Evolutionary conservation across 2,329 filamentous ascomycete species (phyloP), one percentile per base, ranked within the genome.

Genomic region (Zasmidium citrigriseum): DNA sequence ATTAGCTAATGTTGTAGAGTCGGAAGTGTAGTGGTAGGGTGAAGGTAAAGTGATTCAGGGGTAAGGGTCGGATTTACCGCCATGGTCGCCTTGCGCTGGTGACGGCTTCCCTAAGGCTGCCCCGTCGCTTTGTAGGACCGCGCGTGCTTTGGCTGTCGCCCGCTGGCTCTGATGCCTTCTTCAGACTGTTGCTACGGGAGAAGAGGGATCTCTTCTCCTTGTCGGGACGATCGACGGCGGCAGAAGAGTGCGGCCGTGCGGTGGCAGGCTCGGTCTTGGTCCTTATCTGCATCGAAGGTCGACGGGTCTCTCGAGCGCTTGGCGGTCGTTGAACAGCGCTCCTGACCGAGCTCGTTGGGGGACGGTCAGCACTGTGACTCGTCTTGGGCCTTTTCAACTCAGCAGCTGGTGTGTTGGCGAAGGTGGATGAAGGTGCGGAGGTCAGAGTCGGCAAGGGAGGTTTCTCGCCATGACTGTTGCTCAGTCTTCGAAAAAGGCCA

Each of bases 401-500:
- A 24, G 54, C 54, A 11, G 59, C 52, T 3, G 51, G 46, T 10
- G 23, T 41, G 21, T 61, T 52, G n/a, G 55, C 48, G 46, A 63
- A 66, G 7, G 59, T 57, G 11, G 64, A 64, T 9, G 64, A 61
- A 14, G 60, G 60, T 20, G 64, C 58, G 22, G 62, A 60, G 11
- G 62, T 66, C 57, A 65, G 49, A 1, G 60, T 65, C 14, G 64
- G 64, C 46, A 64, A 38, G 4, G 59, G 53, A 23, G 64, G 54
- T 25, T 56, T 55, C 22, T 65, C 64, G 44, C 57, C 46, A 24
- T 64, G 57, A 21, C 62, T 68, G 54, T 66, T 70, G 55, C 66
- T 72, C 56, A 71, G 64, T 21, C 72, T 70, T 34, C 71, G 64
- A 60, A 74, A 68, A 50, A 74, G 63, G 27, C 59, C 62, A 34